Evolutionary conservation across 352 stramenopile genomes (phyloP).

Genomic region (Phytophthora fragariae): DNA sequence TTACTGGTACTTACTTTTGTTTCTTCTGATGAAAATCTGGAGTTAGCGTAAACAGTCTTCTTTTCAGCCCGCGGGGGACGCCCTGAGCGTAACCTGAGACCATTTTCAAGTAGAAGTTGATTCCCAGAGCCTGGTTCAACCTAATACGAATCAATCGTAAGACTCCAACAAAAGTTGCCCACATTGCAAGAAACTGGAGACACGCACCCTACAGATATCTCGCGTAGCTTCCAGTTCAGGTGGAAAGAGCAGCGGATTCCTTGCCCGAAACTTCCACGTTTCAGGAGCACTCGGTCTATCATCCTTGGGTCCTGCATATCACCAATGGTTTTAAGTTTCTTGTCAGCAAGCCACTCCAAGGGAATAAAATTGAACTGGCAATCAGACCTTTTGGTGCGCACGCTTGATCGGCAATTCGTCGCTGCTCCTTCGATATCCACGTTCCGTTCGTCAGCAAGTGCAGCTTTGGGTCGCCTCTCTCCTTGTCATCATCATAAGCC

Average conservation of each 20-base stretch:
- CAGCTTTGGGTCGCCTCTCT: constrained; percentile 68
- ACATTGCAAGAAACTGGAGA: neutral
- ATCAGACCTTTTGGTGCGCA: constrained; percentile 61
- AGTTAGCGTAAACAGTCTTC: constrained; percentile 80
- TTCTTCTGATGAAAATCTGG: constrained; percentile 55
- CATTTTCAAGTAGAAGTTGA: constrained; percentile 58
- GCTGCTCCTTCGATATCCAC: constrained; percentile 77
- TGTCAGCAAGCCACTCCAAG: neutral
- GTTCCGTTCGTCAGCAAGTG: constrained; percentile 74
- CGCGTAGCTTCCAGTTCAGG: constrained; percentile 66
- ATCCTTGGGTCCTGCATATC: constrained; percentile 54
- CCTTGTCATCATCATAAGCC: constrained; percentile 68
- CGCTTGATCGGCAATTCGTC: constrained; percentile 64
- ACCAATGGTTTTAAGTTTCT: constrained; percentile 1
- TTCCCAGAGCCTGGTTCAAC: constrained; percentile 22
- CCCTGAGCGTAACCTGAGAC: constrained; percentile 28
- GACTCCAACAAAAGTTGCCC: neutral
- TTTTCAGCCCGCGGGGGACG: constrained; percentile 43
- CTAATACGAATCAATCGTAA: constrained; percentile 21
- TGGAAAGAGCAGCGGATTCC: constrained; percentile 81
- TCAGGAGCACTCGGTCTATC: constrained; percentile 70
- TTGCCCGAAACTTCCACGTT: constrained; percentile 77
- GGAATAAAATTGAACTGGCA: neutral
- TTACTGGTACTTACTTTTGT: constrained; percentile 27
- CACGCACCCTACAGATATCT: constrained; percentile 68